phyloP scores from a whole-genome alignment of 306 rosid species.

The Hippophae gyantsensis region DNA sequence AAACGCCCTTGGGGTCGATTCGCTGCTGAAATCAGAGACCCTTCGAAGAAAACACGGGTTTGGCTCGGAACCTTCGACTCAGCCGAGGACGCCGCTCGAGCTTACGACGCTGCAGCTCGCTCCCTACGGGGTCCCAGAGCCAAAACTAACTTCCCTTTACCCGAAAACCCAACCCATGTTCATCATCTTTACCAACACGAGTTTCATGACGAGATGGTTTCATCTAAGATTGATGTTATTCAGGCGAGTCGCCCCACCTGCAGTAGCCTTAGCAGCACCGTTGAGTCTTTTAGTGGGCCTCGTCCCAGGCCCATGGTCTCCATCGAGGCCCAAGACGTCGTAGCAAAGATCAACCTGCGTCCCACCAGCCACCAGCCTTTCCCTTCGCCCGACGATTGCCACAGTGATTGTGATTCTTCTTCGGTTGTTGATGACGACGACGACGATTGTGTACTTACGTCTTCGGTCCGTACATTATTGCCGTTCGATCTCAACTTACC shows the following conservation, averaged over 20 bases:
- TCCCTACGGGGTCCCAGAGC: constrained; percentile 31
- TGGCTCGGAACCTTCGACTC: constrained; percentile 90
- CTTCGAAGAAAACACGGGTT: constrained; percentile 71
- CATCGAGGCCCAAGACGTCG: constrained; percentile 10
- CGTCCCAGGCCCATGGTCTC: constrained; percentile 7
- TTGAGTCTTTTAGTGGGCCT: constrained; percentile 79
- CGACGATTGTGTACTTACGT: constrained; percentile 49
- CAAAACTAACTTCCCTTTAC: too few relatives aligned
- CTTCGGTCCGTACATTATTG: constrained; percentile 38
- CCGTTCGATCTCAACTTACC: constrained; percentile 85
- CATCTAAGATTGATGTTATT: constrained; percentile 22
- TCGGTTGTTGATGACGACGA: constrained; percentile 71
- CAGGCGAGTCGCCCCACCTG: constrained; percentile 58
- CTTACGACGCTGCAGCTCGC: constrained; percentile 72
- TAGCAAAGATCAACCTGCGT: constrained; percentile 19
- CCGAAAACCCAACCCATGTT: too few relatives aligned
- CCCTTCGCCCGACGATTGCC: constrained; percentile 47
- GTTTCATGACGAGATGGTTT: too few relatives aligned
- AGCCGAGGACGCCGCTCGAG: constrained; percentile 75
- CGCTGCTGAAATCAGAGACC: constrained; percentile 94
- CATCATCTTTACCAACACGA: too few relatives aligned
- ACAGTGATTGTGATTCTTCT: constrained; percentile 85
- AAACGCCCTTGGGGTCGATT: constrained; percentile 92
- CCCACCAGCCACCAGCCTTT: constrained; percentile 18
- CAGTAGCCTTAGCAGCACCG: constrained; percentile 89